Evolutionary conservation across 225 moss, liverwort and hornwort genomes (phyloP).

Genomic region (Neckera pumila): DNA sequence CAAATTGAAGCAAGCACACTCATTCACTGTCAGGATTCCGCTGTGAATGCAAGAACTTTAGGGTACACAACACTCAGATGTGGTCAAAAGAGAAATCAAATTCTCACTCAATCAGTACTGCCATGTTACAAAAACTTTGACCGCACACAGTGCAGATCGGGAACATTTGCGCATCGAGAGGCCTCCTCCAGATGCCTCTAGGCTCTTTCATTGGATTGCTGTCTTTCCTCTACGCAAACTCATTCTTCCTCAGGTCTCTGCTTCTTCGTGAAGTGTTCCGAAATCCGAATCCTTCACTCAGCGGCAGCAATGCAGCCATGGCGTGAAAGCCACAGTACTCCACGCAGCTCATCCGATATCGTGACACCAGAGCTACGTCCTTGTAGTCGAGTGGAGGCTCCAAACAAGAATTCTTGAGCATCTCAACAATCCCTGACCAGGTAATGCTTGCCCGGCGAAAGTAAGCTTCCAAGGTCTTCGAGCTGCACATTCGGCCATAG

Average conservation of each 20-base stretch:
- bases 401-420: background rate
- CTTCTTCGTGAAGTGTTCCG: background rate
- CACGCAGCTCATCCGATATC: background rate
- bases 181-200: constrained; percentile 3
- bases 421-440: background rate
- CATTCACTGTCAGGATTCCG: background rate
- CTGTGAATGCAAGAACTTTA: background rate
- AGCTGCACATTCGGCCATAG: background rate
- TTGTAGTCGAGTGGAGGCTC: background rate
- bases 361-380: background rate
- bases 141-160: background rate
- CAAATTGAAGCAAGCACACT: background rate
- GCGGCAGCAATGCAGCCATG: background rate
- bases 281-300: background rate
- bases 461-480: background rate
- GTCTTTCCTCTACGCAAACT: background rate
- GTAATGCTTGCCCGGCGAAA: background rate
- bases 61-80: background rate
- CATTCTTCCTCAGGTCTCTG: background rate
- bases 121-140: background rate
- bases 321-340: background rate
- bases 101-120: background rate
- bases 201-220: constrained; percentile 17
- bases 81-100: background rate
- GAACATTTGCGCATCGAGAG: background rate